Evolutionary conservation across 2,329 filamentous ascomycete species (phyloP).

Genomic region (Sporothrix phasma): DNA sequence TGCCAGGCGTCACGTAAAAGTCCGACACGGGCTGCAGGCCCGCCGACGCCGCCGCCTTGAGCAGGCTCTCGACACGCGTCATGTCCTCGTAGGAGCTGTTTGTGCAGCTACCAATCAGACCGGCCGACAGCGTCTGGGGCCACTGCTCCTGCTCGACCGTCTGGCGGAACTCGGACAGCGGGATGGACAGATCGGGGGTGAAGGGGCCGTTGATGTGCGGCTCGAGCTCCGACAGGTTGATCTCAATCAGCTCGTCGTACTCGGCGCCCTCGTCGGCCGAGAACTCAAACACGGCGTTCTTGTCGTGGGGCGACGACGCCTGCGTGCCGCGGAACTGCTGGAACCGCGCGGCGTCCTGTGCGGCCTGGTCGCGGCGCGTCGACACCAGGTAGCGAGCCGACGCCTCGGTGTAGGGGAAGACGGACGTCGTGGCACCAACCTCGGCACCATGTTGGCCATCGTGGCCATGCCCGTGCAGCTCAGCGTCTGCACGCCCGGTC

Average conservation of each 20-base stretch:
- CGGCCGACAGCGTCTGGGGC: constrained; percentile 84
- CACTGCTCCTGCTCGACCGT: constrained; percentile 76
- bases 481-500: constrained; percentile 77
- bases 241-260: constrained; percentile 85
- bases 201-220: constrained; percentile 96
- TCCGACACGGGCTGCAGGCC: constrained; percentile 80
- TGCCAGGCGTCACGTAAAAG: constrained; percentile 94
- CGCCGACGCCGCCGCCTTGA: constrained; percentile 82
- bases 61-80: constrained; percentile 85
- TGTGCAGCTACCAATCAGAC: constrained; percentile 94
- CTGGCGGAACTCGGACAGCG: constrained; percentile 79
- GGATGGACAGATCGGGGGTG: constrained; percentile 89
- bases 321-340: constrained; percentile 39
- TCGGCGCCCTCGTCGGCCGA: constrained; percentile 69
- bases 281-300: constrained; percentile 52
- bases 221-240: constrained; percentile 82
- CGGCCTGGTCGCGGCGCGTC: constrained; percentile 67
- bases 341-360: constrained; percentile 53
- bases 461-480: constrained; percentile 93
- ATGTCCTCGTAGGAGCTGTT: constrained; percentile 99
- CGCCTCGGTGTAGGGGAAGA: constrained; percentile 83
- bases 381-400: constrained; percentile 79
- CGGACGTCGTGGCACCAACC: constrained; percentile 88
- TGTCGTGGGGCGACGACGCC: constrained; percentile 26
- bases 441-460: constrained; percentile 77